Evolutionary conservation across 441 rosid species (phyloP), one percentile per base, ranked within the genome.

Genomic region (Pelargonium fulgidum): DNA sequence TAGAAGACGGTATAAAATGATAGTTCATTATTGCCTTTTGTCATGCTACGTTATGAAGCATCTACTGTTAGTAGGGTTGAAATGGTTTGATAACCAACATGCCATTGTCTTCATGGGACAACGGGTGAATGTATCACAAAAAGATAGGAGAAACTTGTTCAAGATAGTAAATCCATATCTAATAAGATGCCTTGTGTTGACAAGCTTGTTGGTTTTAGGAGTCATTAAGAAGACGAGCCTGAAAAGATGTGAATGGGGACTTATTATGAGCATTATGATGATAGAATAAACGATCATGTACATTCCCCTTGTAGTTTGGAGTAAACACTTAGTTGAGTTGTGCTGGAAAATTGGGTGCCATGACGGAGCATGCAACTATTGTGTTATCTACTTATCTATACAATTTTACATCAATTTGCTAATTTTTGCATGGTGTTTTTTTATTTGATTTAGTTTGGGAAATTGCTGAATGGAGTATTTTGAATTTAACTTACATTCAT

Each of bases 401-500:
- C 59, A 52, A 52, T 52, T 11, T 11, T 52, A 14, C 3, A 52
- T 52, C 59, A n/a, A 14, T n/a, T n/a, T 14, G 19, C 59, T 52
- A 14, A 14, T 52, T 52, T 52, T 1, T 2, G 1, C 56, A n/a
- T 48, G n/a, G 36, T 29, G 6, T 6, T 33, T 33, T 33, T 33
- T 33, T 33, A 33, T 33, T 50, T 13, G 5, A n/a, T n/a, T 13
- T 50, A 50, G n/a, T 48, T 48, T 4, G 14, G 56, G 56, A 48
- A 13, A 48, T 12, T 48, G 56, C 14, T 11, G 56, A 48, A 48
- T 48, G 14, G 20, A 14, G 7, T 14, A 4, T 52, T 52, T 52
- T 52, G 59, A 14, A 52, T n/a, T 52, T n/a, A 14, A 4, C 59
- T 52, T 52, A 7, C 17, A 16, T 73, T 67, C 45, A 52, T 58